Evolutionary conservation across 2,329 filamentous ascomycete species (phyloP), one percentile per base, ranked within the genome.

Genomic region (Diatrype stigma): DNA sequence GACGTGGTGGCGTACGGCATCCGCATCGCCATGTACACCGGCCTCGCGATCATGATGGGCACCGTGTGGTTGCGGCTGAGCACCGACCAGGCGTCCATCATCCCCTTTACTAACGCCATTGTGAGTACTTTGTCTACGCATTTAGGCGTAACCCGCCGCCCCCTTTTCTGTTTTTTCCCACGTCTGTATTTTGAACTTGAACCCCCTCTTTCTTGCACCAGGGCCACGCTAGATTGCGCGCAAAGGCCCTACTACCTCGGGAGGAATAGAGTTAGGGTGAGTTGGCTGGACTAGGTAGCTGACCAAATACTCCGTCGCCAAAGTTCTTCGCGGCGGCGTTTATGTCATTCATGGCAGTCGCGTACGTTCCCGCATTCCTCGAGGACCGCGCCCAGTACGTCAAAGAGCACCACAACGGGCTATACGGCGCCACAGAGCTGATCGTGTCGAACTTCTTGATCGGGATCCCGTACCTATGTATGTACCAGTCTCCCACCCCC

Each of bases 1-100:
- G 90, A 96, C 64, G 78, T 95, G 6, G 82, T 96, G 47, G 89
- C 86, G 0, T 96, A 96, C 62, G 88, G 87, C 0, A 90, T 94
- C 58, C 82, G 90, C 3, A 76, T 94, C 40, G 85, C 80, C 38
- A 95, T 58, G 89, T 94, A 95, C 67, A 76, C 86, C 53, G 82
- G 82, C 1, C 76, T 95, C 16, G 89, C 89, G 1, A 81, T 94
- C 59, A 86, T 94, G 81, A 91, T 93, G 86, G 90, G 90, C 5
- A 95, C 90, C 0, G 87, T 95, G 12, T 96, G 89, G 85, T 72
- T 95, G 14, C 82, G 90, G 6, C 75, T 96, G 2, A 71, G 78
- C 3, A 77, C 85, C 0, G 72, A 77, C 0, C 90, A 95, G 64
- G 73, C 78, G 50, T 86, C 87, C 52, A 93, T 96, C 59, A 86